phyloP scores from a whole-genome alignment of 2,329 filamentous ascomycete species.

The Eutypa lata region DNA sequence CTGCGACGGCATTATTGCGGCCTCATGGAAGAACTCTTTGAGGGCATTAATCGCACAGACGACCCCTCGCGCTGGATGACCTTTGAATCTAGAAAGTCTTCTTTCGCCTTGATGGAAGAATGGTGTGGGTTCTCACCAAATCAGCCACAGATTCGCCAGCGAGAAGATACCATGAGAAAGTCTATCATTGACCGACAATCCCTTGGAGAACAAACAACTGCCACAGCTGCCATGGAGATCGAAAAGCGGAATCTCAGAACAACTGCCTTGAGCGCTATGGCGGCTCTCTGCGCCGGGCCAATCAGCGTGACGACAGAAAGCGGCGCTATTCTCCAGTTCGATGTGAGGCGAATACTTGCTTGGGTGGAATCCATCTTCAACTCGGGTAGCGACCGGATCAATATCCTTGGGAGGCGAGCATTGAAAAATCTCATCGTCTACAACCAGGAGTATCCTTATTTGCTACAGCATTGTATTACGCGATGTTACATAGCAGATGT shows the following conservation, averaged over 20 bases:
- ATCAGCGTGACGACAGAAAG: constrained; percentile 87
- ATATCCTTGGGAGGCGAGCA: constrained; percentile 82
- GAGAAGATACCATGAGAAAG: constrained; percentile 85
- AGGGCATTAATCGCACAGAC: constrained; percentile 80
- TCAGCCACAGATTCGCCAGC: constrained; percentile 73
- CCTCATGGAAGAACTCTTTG: constrained; percentile 87
- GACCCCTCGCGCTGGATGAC: constrained; percentile 94
- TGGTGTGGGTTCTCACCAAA: constrained; percentile 98
- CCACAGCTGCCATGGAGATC: constrained; percentile 91
- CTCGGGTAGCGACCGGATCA: constrained; percentile 85
- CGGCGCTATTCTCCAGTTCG: constrained; percentile 83
- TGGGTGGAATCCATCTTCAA: constrained; percentile 97
- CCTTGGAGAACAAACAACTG: constrained; percentile 69
- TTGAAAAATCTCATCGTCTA: constrained; percentile 86
- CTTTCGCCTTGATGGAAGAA: constrained; percentile 96
- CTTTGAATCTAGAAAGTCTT: constrained; percentile 92
- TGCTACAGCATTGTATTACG: constrained; percentile 86
- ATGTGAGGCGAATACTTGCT: constrained; percentile 84
- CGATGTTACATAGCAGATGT: constrained; percentile 83
- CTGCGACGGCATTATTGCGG: constrained; percentile 92
- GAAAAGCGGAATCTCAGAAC: constrained; percentile 91
- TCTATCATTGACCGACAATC: constrained; percentile 79
- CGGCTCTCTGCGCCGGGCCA: constrained; percentile 80
- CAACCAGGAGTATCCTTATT: constrained; percentile 81
- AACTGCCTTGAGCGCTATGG: constrained; percentile 92